A percentile compares a stretch with the other conserved stretches of the same genome.
phyloP scores from a whole-genome alignment of 768 basidiomycete species.

The Candolleomyces efflorescens region DNA sequence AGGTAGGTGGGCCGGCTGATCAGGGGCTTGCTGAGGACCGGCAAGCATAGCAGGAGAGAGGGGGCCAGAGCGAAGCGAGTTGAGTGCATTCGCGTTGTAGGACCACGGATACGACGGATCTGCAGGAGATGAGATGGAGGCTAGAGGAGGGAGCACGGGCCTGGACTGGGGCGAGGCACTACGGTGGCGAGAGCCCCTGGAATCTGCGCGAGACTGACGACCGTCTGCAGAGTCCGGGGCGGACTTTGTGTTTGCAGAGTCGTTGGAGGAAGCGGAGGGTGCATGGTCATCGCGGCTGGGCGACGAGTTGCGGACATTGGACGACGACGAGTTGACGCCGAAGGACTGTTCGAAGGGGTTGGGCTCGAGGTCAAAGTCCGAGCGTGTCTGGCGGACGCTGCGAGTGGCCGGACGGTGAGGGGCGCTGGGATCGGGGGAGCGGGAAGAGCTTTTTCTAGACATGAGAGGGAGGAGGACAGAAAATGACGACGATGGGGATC shows the following conservation, averaged over 20 bases:
- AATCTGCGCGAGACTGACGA: slow-evolving; percentile 21
- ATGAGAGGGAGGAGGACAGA: too few relatives aligned
- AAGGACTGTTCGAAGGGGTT: slow-evolving; percentile 98
- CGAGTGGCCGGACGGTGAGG: slow-evolving; percentile 5
- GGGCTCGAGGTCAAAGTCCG: slow-evolving; percentile 74
- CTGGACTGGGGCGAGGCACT: slow-evolving; percentile 50
- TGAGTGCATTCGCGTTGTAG: slow-evolving; percentile 52
- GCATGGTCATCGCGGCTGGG: slow-evolving; percentile 22
- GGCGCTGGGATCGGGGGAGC: slow-evolving; percentile 24
- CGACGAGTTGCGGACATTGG: slow-evolving; percentile 45
- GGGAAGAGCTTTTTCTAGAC: slow-evolving; percentile 36
- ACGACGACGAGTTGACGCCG: slow-evolving; percentile 45
- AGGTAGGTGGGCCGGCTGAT: slow-evolving; percentile 33
- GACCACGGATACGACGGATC: slow-evolving; percentile 68
- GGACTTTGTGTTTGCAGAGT: too few relatives aligned
- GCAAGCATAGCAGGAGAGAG: slow-evolving; percentile 96
- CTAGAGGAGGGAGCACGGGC: slow-evolving; percentile 78
- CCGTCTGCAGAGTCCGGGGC: slow-evolving; percentile 16
- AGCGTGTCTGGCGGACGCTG: slow-evolving; percentile 41
- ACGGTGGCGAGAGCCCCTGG: slow-evolving; percentile 19
- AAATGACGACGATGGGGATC: slow-evolving; percentile 31
- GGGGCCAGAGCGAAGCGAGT: slow-evolving; percentile 88
- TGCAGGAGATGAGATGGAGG: slow-evolving; percentile 69
- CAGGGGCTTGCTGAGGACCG: slow-evolving; percentile 61
- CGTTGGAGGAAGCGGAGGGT: slow-evolving; percentile 22